Percentiles rank a stretch among this genome's conserved stretches.
phyloP scores from a whole-genome alignment of 2,329 filamentous ascomycete genomes.

The Paraconiothyrium brasiliense region DNA sequence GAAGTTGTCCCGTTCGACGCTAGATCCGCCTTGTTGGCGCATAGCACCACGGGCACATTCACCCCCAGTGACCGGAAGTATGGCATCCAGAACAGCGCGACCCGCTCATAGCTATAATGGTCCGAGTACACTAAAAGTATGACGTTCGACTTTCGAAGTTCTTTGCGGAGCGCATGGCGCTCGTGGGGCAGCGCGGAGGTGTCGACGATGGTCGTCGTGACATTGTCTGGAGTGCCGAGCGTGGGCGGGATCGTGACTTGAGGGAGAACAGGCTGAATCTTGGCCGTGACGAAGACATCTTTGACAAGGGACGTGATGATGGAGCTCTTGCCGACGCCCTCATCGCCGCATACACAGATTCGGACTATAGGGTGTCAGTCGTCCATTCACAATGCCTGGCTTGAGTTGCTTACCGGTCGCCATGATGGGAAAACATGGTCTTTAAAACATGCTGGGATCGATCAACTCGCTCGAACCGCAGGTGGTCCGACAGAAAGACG shows the following conservation, averaged over 20 bases:
- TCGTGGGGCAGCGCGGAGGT: constrained; percentile 96
- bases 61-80: constrained; percentile 98
- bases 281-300: constrained; percentile 93
- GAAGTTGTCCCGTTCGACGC: constrained; percentile 77
- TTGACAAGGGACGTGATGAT: constrained; percentile 95
- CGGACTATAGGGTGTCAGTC: constrained; percentile 66
- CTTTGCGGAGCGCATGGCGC: constrained; percentile 86
- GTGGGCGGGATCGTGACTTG: constrained; percentile 94
- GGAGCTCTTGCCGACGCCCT: constrained; percentile 66
- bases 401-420: constrained; percentile 4
- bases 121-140: constrained; percentile 97
- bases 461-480: neutral
- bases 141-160: constrained; percentile 96
- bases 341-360: constrained; percentile 96
- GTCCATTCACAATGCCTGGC: neutral
- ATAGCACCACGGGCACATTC: constrained; percentile 95
- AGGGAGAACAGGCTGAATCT: constrained; percentile 93
- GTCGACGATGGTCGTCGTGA: constrained; percentile 97
- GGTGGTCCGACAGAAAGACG: neutral
- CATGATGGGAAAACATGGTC: constrained; percentile 6
- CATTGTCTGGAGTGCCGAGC: constrained; percentile 93
- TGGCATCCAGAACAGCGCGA: constrained; percentile 98
- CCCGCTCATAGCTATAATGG: constrained; percentile 98
- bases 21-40: constrained; percentile 97
- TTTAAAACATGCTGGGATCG: neutral